Evolutionary conservation across 192 early-diverging fungal species (phyloP).

Genomic region (Backusella liffmaniae): DNA sequence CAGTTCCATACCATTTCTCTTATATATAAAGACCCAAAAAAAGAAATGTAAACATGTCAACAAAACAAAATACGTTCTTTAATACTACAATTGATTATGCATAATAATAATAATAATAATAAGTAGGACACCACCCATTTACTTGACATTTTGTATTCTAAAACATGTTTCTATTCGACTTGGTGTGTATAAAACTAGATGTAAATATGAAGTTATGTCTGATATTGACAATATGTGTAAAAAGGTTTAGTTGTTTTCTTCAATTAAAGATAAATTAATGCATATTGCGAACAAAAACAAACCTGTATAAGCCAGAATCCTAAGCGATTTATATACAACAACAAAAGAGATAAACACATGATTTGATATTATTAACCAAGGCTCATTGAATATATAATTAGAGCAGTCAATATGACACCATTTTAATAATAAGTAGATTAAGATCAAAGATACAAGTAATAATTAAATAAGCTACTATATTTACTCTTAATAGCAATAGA

Average conservation of each 20-base stretch:
- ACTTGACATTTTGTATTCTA: neutral
- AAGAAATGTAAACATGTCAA: neutral
- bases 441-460: neutral
- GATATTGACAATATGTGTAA: neutral
- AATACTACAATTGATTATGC: neutral
- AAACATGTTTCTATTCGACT: neutral
- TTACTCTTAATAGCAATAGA: neutral
- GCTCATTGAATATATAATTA: neutral
- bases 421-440: neutral
- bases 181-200: neutral
- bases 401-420: neutral
- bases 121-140: neutral
- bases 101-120: neutral
- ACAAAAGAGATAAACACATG: neutral
- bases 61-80: neutral
- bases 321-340: neutral
- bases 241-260: neutral
- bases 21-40: neutral
- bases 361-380: neutral
- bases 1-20: neutral
- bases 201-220: neutral
- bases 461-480: neutral
- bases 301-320: neutral
- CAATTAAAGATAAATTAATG: constrained; percentile 1
- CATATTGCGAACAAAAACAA: neutral